These are phyloP conservation scores for Solanum medicagineum DNA, from an alignment of 257 asterid genomes.

Conservation along the genomic window DNA sequence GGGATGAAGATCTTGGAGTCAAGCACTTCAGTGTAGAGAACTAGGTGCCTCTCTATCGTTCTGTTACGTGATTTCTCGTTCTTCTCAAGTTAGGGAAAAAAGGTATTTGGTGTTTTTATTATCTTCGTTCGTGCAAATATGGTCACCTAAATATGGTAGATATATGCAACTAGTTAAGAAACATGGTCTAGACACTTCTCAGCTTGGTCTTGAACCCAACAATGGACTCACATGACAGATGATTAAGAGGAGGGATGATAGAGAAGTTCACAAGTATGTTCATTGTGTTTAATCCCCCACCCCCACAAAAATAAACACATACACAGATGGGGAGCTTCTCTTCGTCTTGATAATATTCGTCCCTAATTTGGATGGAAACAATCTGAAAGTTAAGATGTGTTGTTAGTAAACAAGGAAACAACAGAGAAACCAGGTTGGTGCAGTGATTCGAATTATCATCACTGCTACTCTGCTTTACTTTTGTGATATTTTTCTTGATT, in stretches of 20 bases:
- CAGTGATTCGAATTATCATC: slow-evolving; percentile 38
- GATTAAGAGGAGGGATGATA: slow-evolving; percentile 95
- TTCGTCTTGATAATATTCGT: not conserved
- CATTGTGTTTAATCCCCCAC: not conserved
- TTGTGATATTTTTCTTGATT: too few relatives aligned
- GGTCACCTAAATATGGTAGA: slow-evolving; percentile 25
- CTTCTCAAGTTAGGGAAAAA: not conserved
- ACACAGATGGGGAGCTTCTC: not conserved
- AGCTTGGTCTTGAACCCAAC: slow-evolving; percentile 99
- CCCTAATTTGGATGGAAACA: not conserved
- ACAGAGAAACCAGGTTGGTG: slow-evolving; percentile 99
- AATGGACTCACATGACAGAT: slow-evolving; percentile 99
- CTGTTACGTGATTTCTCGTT: not conserved
- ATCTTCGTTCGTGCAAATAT: not conserved
- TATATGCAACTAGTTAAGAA: slow-evolving; percentile 77
- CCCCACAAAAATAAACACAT: not conserved
- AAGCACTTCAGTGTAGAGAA: slow-evolving; percentile 83
- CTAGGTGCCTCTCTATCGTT: slow-evolving; percentile 17
- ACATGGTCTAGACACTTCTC: slow-evolving; percentile 91
- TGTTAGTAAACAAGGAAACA: slow-evolving; percentile 53
- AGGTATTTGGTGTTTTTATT: not conserved
- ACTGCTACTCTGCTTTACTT: too few relatives aligned
- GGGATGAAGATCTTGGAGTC: slow-evolving; percentile 28
- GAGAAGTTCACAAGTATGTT: slow-evolving; percentile 92
- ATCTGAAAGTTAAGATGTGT: not conserved